phyloP scores from a whole-genome alignment of 2,329 filamentous ascomycete species.

The Hypomyces perniciosus region DNA sequence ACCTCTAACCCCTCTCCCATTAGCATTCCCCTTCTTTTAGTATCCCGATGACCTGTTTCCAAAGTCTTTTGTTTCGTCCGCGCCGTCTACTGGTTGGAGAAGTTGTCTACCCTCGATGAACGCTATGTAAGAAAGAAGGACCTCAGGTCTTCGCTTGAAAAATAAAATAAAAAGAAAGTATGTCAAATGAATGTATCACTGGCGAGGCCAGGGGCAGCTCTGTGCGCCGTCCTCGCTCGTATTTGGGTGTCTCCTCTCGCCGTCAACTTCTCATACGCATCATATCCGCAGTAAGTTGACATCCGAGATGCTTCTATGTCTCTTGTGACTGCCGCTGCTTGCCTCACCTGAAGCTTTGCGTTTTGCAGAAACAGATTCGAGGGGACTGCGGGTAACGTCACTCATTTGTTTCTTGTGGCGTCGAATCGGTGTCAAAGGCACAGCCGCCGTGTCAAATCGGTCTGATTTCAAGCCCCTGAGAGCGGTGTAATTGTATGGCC shows the following conservation, averaged over 20 bases:
- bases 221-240: constrained; percentile 42
- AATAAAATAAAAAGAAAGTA: constrained; percentile 1
- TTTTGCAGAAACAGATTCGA: constrained; percentile 45
- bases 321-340: constrained; percentile 41
- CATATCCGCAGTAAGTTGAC: constrained; percentile 44
- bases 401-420: constrained; percentile 47
- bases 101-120: constrained; percentile 2
- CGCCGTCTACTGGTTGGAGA: constrained; percentile 10
- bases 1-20: constrained; percentile 10
- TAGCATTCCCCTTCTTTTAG: constrained; percentile 9
- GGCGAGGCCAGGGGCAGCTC: constrained; percentile 37
- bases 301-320: constrained; percentile 54
- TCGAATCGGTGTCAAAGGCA: constrained; percentile 62
- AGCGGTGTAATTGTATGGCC: constrained; percentile 54
- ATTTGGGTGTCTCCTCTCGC: constrained; percentile 19
- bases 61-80: constrained; percentile 4
- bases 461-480: constrained; percentile 60
- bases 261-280: constrained; percentile 15
- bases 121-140: constrained; percentile 2
- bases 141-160: constrained; percentile 2
- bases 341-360: constrained; percentile 47
- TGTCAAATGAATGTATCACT: constrained; percentile 6
- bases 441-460: constrained; percentile 58
- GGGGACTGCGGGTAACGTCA: constrained; percentile 43
- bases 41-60: constrained; percentile 10